Evolutionary conservation across 2,329 filamentous ascomycete genomes (phyloP), one percentile per base, ranked within the genome.

Genomic region (Thelonectria rubi): DNA sequence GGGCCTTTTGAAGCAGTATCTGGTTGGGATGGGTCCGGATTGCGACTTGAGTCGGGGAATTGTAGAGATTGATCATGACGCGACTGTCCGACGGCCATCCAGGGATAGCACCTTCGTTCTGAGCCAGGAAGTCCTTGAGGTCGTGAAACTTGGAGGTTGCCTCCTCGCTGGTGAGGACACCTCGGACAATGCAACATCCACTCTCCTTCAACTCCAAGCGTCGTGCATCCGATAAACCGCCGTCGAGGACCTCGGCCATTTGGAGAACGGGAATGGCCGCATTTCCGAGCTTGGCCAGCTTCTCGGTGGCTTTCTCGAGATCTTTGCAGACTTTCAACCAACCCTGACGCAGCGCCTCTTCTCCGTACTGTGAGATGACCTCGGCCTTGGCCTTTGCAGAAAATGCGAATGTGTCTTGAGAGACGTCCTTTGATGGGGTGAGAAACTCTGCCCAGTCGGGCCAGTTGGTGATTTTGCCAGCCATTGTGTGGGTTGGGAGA

Each of bases 321-420:
- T 74, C 57, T n/a, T 74, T 67, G 66, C 79, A 80, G 5, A 77
- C 74, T 30, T 72, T 71, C 6, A 79, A 43, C 79, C 79, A 81
- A 61, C 75, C 74, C 62, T 72, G 54, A 10, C 65, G 67, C 14
- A 81, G 59, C 1, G 73, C 69, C 14, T 72, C 74, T 47, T 73
- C 70, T 6, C 79, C 78, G 57, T 78, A 80, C 45, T 77, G 60
- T 1, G 70, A 66, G 32, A 76, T 71, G 14, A 80, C 74, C 1
- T 71, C 68, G 46, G 71, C 69, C 65, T 80, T 80, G 12, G 60
- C 60, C 18, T 32, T 55, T 20, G 50, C 12, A 37, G 34, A 18
- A 14, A 46, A 55, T 62, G 34, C 6, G 34, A 57, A 48, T 55
- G 55, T 2, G 65, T 65, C 46, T 5, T 52, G 40, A 3, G 34